A percentile compares a stretch with the other conserved stretches of the same genome.
Conservation (phyloP, 2,329 filamentous ascomycete species). For the Claviceps lovelessii region DNA sequence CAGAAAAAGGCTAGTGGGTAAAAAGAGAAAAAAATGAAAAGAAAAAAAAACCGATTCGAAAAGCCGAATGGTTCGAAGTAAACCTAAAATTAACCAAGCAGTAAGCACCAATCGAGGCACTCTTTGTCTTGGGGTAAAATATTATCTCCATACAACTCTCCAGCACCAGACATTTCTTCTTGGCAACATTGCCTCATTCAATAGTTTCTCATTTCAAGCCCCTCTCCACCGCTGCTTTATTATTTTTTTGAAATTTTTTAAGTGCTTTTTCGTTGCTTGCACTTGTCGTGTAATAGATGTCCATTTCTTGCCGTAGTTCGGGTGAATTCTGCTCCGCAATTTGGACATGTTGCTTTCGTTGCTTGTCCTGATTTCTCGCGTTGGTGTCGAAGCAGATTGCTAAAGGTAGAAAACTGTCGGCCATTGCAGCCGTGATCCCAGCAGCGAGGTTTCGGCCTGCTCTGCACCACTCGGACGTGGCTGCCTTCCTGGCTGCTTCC, state of each 20-base stretch:
- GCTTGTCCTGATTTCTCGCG: conserved; percentile 88
- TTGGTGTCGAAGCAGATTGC: conserved; percentile 84
- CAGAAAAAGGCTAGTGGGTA: no score
- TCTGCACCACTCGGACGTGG: conserved; percentile 56
- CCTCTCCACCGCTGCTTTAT: background rate
- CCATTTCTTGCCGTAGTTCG: conserved; percentile 79
- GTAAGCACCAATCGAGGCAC: background rate
- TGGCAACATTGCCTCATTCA: background rate
- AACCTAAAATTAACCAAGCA: background rate
- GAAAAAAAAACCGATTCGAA: background rate
- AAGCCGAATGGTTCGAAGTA: background rate
- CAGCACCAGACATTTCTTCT: background rate
- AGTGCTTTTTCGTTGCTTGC: conserved; percentile 47
- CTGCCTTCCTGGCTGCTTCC: conserved; percentile 24
- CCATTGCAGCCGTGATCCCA: conserved; percentile 97
- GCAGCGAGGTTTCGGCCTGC: conserved; percentile 82
- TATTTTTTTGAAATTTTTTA: background rate
- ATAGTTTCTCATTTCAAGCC: background rate
- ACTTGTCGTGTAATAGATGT: conserved; percentile 76
- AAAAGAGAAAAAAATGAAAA: no score
- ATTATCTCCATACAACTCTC: background rate
- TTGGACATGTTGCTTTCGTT: conserved; percentile 74
- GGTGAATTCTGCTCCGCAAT: conserved; percentile 88
- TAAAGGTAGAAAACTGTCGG: conserved; percentile 89
- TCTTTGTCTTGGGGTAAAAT: background rate